Evolutionary conservation across 768 basidiomycete species (phyloP).

Genomic region (Pseudohyphozyma bogoriensis): DNA sequence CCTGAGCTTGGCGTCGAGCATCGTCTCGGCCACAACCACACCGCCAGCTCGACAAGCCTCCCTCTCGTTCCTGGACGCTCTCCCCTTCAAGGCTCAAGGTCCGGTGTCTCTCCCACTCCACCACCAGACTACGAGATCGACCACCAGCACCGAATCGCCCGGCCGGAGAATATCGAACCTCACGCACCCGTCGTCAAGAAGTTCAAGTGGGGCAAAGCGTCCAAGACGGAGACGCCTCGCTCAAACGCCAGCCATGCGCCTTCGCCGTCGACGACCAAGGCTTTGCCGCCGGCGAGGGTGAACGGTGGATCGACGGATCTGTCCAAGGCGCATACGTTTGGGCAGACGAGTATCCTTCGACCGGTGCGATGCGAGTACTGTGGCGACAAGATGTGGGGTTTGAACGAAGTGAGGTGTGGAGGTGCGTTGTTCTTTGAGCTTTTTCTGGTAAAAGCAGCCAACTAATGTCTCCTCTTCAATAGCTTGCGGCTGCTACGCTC

Average conservation of each 20-base stretch:
- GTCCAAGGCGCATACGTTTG: conserved; percentile 64
- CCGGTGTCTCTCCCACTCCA: not conserved
- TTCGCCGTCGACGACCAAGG: conserved; percentile 6
- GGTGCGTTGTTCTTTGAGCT: conserved; percentile 46
- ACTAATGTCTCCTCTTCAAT: conserved; percentile 1
- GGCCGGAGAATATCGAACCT: conserved; percentile 32
- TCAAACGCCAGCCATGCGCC: not conserved
- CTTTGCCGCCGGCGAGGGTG: conserved; percentile 1
- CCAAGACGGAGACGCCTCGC: conserved; percentile 1
- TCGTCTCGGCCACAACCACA: not conserved
- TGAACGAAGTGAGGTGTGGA: conserved; percentile 75
- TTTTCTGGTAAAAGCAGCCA: not conserved
- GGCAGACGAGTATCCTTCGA: conserved; percentile 74
- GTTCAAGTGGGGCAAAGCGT: conserved; percentile 40
- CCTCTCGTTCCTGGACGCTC: conserved; percentile 17
- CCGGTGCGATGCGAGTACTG: conserved; percentile 92
- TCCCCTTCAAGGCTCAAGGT: conserved; percentile 11
- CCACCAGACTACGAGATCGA: not conserved
- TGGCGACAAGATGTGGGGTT: conserved; percentile 96
- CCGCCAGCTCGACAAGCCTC: not conserved
- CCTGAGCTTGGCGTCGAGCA: not conserved
- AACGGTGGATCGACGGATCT: conserved; percentile 5
- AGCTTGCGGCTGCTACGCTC: conserved; percentile 80
- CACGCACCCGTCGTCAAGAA: conserved; percentile 30
- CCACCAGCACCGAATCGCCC: conserved; percentile 4